phyloP scores from a whole-genome alignment of 2,329 filamentous ascomycete genomes.

The Aspergillus japonicus region DNA sequence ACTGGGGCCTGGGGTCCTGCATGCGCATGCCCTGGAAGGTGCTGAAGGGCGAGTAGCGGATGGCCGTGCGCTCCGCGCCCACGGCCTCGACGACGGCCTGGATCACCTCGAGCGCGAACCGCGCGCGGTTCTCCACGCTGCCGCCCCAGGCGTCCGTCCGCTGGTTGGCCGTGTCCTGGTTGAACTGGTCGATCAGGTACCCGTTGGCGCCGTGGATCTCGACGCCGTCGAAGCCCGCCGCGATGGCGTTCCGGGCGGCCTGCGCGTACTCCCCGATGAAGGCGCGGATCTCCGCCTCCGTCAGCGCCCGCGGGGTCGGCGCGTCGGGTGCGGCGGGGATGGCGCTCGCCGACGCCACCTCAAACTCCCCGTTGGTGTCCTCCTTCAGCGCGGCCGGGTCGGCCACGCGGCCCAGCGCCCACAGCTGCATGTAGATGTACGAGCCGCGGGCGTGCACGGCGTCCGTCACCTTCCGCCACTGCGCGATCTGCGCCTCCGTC shows the following conservation, averaged over 20 bases:
- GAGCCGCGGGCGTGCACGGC: conserved; percentile 63
- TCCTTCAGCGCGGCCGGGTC: conserved; percentile 31
- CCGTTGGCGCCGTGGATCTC: conserved; percentile 53
- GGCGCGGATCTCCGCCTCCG: conserved; percentile 44
- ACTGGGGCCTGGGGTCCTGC: conserved; percentile 63
- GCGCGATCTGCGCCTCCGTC: conserved; percentile 55
- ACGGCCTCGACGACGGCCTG: conserved; percentile 44
- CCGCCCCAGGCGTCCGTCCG: conserved; percentile 54
- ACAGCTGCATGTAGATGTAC: conserved; percentile 63
- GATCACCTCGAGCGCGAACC: conserved; percentile 56
- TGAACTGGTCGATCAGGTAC: conserved; percentile 55
- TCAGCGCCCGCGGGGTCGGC: conserved; percentile 32
- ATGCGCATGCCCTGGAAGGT: conserved; percentile 55
- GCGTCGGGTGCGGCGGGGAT: conserved; percentile 21
- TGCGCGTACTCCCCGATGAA: conserved; percentile 45
- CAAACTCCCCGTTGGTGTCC: conserved; percentile 5
- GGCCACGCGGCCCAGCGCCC: conserved; percentile 59
- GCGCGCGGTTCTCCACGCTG: conserved; percentile 50
- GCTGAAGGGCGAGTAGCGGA: conserved; percentile 50
- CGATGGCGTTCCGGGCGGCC: conserved; percentile 53
- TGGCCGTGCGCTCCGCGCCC: conserved; percentile 46
- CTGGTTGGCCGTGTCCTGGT: conserved; percentile 48
- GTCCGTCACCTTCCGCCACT: conserved; percentile 61
- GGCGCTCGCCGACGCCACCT: conserved; percentile 25
- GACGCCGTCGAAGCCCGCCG: conserved; percentile 55